These are phyloP conservation scores for Lodderomyces jiufengensis DNA, from an alignment of 1,139 yeast genomes.

Conservation along the genomic window DNA sequence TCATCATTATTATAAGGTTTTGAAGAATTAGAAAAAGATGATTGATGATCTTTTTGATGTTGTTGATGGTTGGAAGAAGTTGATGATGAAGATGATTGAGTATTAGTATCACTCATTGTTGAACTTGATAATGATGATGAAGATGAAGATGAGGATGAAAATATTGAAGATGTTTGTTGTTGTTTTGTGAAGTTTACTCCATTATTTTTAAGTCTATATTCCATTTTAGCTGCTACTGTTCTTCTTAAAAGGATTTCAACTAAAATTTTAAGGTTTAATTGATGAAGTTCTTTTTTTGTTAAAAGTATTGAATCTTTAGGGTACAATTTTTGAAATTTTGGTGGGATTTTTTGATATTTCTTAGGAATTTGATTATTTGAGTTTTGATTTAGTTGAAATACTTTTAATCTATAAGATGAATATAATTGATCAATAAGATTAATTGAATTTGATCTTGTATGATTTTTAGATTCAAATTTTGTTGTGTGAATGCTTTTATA, in stretches of 20 bases:
- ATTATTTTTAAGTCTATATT: constrained; percentile 25
- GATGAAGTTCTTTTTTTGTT: constrained; percentile 23
- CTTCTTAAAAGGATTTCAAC: constrained; percentile 39
- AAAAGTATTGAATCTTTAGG: constrained; percentile 29
- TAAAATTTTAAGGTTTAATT: constrained; percentile 29
- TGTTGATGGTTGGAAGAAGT: constrained; percentile 11
- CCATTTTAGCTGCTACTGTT: constrained; percentile 44
- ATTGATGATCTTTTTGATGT: constrained; percentile 2
- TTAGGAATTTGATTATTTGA: constrained; percentile 12
- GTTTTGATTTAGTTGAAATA: constrained; percentile 18
- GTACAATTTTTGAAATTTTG: constrained; percentile 27
- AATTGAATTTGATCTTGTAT: constrained; percentile 4
- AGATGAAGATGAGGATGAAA: constrained; percentile 5
- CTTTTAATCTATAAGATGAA: constrained; percentile 25
- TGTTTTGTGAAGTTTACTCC: background rate
- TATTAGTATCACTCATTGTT: background rate
- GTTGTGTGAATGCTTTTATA: constrained; percentile 2
- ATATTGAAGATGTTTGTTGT: background rate
- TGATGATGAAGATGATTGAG: constrained; percentile 24
- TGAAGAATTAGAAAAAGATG: constrained; percentile 16
- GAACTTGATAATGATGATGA: background rate
- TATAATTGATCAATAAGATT: constrained; percentile 20
- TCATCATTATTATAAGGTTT: constrained; percentile 1
- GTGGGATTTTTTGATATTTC: constrained; percentile 17
- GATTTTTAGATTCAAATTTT: background rate